phyloP scores from a whole-genome alignment of 805 yeast genomes.

The Sugiyamaella mastotermitis region DNA sequence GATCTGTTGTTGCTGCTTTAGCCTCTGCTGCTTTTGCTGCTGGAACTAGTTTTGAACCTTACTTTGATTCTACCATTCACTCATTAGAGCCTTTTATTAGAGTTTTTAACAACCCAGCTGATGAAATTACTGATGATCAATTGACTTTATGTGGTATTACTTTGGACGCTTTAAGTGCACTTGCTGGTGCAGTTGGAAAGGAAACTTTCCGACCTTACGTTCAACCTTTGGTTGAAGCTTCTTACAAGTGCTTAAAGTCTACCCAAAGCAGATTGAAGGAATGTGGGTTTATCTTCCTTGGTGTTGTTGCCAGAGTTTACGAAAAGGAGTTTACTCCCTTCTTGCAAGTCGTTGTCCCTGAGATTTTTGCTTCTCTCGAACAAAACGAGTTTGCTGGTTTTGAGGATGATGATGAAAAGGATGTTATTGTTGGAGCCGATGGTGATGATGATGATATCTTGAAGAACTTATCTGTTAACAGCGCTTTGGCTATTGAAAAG shows the following conservation, averaged over 20 bases:
- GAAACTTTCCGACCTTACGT: constrained; percentile 82
- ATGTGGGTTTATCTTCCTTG: constrained; percentile 87
- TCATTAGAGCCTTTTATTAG: constrained; percentile 60
- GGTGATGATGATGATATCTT: constrained; percentile 55
- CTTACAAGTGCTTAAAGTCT: constrained; percentile 69
- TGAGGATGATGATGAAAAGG: constrained; percentile 34
- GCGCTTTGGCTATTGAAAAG: constrained; percentile 93
- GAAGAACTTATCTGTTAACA: constrained; percentile 75
- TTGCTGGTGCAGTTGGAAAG: constrained; percentile 96
- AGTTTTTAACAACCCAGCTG: constrained; percentile 45
- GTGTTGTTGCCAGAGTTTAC: constrained; percentile 91
- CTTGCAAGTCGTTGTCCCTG: constrained; percentile 76
- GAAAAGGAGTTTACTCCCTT: constrained; percentile 85
- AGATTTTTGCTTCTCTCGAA: constrained; percentile 72
- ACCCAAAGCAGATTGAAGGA: constrained; percentile 85
- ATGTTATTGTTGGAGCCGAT: constrained; percentile 30
- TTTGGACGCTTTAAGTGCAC: constrained; percentile 86
- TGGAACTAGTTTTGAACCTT: constrained; percentile 82
- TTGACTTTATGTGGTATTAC: constrained; percentile 88
- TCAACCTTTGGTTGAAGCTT: constrained; percentile 81
- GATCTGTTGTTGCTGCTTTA: constrained; percentile 82
- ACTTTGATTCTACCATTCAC: constrained; percentile 73
- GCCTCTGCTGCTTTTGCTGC: constrained; percentile 97
- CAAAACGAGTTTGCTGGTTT: constrained; percentile 64
- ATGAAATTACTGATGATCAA: constrained; percentile 81